Evolutionary conservation across 169 alveolate genomes (phyloP), one percentile per base, ranked within the genome.

Genomic region (Cryptosporidium bovis): DNA sequence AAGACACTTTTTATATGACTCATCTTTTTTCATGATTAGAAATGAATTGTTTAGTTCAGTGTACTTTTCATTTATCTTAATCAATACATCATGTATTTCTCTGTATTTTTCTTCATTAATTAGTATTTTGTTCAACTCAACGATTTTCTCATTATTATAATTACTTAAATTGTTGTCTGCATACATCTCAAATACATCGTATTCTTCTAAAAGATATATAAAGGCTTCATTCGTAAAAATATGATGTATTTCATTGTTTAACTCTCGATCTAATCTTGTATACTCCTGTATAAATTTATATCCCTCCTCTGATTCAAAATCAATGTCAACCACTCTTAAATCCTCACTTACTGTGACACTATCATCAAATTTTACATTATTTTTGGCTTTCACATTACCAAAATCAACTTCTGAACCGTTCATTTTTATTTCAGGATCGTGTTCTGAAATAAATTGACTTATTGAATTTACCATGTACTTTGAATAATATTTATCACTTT

Each of bases 181-280:
- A 8, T 8, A 40, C 13, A 8, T 6, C 4, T 13, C 29, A 5
- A 3, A 24, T 15, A 77, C 31, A 46, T 60, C 85, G 16, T 60
- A 60, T 77, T 77, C 62, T 20, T 56, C 85, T 20, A 77, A 60
- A 20, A 77, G 44, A 36, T 48, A 1, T 24, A 62, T 77, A 44
- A 77, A 77, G 12, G 16, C 58, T 18, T n/a, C 20, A 44, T 77
- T 60, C 1, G 2, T 77, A 18, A 77, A 77, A 20, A 77, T 20
- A 16, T 77, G 31, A 18, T 60, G 29, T 20, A 56, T 60, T 27
- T 60, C 20, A 13, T 60, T 51, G 51, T 77, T 77, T 29, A 77
- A 56, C 40, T 3, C 20, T 1, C 62, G 33, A 15, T 77, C 85
- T 24, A 77, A 44, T 4, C 55, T 33, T 20, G 55, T 40, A 62